These are phyloP conservation scores for Beauveria caledonica DNA, from an alignment of 2,329 filamentous ascomycete species.

Conservation along the genomic window DNA sequence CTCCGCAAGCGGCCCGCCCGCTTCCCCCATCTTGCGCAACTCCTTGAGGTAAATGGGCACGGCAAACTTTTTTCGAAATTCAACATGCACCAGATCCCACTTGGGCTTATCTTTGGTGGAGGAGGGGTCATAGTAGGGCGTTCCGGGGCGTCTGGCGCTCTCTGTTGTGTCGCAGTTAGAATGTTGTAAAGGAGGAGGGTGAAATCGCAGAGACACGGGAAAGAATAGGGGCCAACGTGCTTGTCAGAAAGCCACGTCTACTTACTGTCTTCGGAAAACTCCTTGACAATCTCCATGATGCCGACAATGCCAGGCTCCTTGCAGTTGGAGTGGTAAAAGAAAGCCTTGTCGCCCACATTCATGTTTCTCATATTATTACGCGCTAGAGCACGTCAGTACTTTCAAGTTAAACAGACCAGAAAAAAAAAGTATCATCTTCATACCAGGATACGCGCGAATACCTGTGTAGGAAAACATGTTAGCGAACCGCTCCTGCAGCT, in stretches of 20 bases:
- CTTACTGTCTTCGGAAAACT: slow-evolving; percentile 71
- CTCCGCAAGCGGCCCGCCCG: slow-evolving; percentile 50
- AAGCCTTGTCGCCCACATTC: slow-evolving; percentile 84
- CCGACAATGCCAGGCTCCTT: slow-evolving; percentile 83
- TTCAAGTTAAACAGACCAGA: neutral
- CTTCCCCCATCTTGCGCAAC: slow-evolving; percentile 55
- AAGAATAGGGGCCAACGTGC: too few relatives aligned
- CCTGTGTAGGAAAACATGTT: slow-evolving; percentile 22
- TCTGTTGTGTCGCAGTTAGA: slow-evolving; percentile 17
- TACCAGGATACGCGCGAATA: slow-evolving; percentile 42
- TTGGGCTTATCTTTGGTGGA: slow-evolving; percentile 47
- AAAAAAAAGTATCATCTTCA: neutral
- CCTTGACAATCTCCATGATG: slow-evolving; percentile 79
- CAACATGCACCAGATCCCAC: slow-evolving; percentile 86
- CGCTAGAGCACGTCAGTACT: slow-evolving; percentile 35
- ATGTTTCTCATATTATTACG: slow-evolving; percentile 87
- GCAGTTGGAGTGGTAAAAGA: slow-evolving; percentile 96
- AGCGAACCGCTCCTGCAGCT: neutral
- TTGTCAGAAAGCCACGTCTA: slow-evolving; percentile 9
- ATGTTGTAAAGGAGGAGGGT: too few relatives aligned
- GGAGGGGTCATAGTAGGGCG: slow-evolving; percentile 75
- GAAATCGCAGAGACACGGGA: neutral
- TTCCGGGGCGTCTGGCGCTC: slow-evolving; percentile 24
- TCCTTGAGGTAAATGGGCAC: slow-evolving; percentile 62
- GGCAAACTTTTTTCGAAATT: slow-evolving; percentile 75